Evolutionary conservation across 148 eudicot species (phyloP).

Genomic region (Nyssa sinensis): DNA sequence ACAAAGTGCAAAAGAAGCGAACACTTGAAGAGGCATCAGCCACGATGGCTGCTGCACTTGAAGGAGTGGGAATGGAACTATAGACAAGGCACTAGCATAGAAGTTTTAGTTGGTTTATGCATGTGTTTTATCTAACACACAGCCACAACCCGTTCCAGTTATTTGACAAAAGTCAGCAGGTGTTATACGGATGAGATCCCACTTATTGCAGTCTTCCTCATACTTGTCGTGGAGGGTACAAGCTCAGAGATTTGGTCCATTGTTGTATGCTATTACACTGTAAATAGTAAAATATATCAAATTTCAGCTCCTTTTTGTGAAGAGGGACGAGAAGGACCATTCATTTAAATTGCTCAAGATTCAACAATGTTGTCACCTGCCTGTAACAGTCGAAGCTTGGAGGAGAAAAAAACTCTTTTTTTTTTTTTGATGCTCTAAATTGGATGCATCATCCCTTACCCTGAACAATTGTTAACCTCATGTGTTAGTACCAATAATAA

Average conservation of each 20-base stretch:
- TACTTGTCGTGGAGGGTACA: neutral
- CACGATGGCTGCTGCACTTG: conserved; percentile 74
- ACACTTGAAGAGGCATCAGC: conserved; percentile 98
- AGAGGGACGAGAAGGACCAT: conserved; percentile 24
- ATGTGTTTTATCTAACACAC: neutral
- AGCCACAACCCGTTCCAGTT: neutral
- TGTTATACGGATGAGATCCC: conserved; percentile 4
- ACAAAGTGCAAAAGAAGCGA: conserved; percentile 66
- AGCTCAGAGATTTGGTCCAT: conserved; percentile 15
- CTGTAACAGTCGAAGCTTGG: neutral
- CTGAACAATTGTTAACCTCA: neutral
- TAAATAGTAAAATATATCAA: conserved; percentile 48
- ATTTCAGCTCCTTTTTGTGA: conserved; percentile 24
- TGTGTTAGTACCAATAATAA: neutral
- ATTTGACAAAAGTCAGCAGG: neutral
- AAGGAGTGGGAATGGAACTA: conserved; percentile 49
- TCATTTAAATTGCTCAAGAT: conserved; percentile 8
- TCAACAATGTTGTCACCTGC: conserved; percentile 1
- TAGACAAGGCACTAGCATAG: conserved; percentile 9
- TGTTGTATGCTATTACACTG: conserved; percentile 29
- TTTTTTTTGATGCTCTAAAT: neutral
- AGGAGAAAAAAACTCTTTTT: neutral
- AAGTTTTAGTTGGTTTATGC: neutral
- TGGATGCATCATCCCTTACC: conserved; percentile 12
- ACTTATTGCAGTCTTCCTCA: conserved; percentile 3